Evolutionary conservation across 106 monocot species (phyloP).

Genomic region (Dendrobium catenatum): DNA sequence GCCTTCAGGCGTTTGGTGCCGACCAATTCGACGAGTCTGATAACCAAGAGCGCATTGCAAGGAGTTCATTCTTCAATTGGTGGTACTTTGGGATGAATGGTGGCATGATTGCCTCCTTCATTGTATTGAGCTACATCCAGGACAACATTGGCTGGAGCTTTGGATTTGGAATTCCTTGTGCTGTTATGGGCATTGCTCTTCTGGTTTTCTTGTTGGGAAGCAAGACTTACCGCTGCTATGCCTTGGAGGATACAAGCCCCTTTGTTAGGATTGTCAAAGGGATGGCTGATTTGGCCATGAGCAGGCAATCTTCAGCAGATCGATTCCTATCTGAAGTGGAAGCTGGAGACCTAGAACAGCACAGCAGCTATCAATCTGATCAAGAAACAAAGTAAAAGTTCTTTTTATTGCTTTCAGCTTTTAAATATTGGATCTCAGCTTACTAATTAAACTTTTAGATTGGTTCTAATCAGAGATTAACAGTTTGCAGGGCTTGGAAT

Average conservation of each 20-base stretch:
- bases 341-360: neutral
- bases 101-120: conserved; percentile 8
- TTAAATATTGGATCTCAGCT: neutral
- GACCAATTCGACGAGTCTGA: conserved; percentile 60
- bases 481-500: neutral
- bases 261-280: conserved; percentile 16
- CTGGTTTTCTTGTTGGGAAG: conserved; percentile 37
- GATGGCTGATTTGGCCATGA: neutral
- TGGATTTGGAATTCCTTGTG: conserved; percentile 55
- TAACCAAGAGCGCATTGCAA: conserved; percentile 25
- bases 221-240: conserved; percentile 32
- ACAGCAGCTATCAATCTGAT: neutral
- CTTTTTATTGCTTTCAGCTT: neutral
- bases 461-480: neutral
- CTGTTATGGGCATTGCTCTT: conserved; percentile 27
- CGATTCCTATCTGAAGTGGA: neutral
- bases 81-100: conserved; percentile 34
- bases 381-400: neutral
- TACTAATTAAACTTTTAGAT: neutral
- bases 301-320: neutral
- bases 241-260: conserved; percentile 7
- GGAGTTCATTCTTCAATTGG: conserved; percentile 76
- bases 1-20: conserved; percentile 57
- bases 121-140: conserved; percentile 35
- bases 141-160: conserved; percentile 54